These are phyloP conservation scores for Akanthomyces uredinophilus DNA, from an alignment of 2,329 filamentous ascomycete species.

Conservation along the genomic window DNA sequence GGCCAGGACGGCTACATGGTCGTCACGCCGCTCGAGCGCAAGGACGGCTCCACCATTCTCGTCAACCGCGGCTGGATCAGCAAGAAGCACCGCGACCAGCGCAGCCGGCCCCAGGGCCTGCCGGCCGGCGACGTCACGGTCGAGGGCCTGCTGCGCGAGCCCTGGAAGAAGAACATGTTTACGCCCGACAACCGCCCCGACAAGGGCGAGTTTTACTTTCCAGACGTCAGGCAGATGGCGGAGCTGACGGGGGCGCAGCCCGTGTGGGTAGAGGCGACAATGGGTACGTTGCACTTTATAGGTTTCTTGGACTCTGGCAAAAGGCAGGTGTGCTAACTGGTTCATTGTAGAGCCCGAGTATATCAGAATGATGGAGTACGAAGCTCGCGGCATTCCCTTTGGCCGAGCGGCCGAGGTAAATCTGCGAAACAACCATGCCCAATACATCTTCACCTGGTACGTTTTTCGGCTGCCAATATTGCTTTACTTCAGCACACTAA, in stretches of 20 bases:
- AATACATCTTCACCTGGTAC: conserved; percentile 99
- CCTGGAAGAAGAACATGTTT: conserved; percentile 97
- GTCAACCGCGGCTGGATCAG: conserved; percentile 91
- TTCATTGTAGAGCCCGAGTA: conserved; percentile 64
- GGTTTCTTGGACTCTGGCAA: not conserved
- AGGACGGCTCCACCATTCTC: conserved; percentile 64
- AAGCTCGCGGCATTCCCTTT: conserved; percentile 80
- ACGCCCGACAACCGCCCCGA: conserved; percentile 86
- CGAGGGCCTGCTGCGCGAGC: conserved; percentile 78
- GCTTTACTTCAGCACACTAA: not conserved
- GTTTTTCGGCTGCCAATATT: conserved; percentile 24
- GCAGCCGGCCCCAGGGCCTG: conserved; percentile 59
- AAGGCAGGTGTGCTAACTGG: conserved; percentile 13
- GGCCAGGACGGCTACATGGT: conserved; percentile 89
- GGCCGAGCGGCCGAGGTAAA: conserved; percentile 86
- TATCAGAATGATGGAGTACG: conserved; percentile 68
- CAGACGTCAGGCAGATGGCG: conserved; percentile 91
- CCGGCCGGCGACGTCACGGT: conserved; percentile 68
- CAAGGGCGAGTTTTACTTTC: conserved; percentile 86
- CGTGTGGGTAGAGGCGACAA: conserved; percentile 94
- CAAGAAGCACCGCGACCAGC: conserved; percentile 65
- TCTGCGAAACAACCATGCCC: conserved; percentile 90
- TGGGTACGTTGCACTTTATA: conserved; percentile 53
- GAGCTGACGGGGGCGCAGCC: conserved; percentile 72
- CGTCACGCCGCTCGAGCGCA: conserved; percentile 80